Base-by-base conservation (phyloP, 345 rosid species). In the Moricandia arvensis region DNA sequence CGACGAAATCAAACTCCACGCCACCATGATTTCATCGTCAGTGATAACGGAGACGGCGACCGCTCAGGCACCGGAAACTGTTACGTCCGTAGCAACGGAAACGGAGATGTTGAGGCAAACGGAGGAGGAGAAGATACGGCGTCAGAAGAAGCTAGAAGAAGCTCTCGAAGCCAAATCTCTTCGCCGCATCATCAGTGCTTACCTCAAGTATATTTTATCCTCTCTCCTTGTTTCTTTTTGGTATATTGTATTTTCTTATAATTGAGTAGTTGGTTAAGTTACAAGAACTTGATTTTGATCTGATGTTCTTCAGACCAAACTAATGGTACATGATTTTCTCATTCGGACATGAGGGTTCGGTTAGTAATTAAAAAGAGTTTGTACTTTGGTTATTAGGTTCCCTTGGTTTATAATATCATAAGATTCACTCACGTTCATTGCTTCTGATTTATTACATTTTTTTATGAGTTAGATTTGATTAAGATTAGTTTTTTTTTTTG, bases 121-220 rank as follows among this genome's bases (percentile, higher is more conserved):
- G 41, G 91, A 87, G 67, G 94, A 85, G 62, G n/a, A 47, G 18
- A 89, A 80, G 34, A 83, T 81, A 51, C 83, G 67, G 13, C 98
- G 94, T 63, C 53, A 47, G 53, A 47, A 47, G 53, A 47, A 47
- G 8, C 87, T 89, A 43, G 97, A 95, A 83, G 99, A 92, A 83
- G 97, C 90, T 45, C 93, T 95, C 37, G 97, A 95, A 82, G 89
- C 90, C 83, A 82, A 90, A 83, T 92, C 99, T 69, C 99, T 95
- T 18, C 77, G 97, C 68, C 97, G 99, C 75, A 95, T 95, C 66
- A 87, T 95, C 79, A 90, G 91, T 69, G 99, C 99, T 80, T 95
- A 88, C 73, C 93, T 92, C 86, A 90, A 95, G 99, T 92, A 80
- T 49, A n/a, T 16, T 16, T 69, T 53, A 18, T 47, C 27, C 49